These are phyloP conservation scores for Aspergillus baeticus DNA, from an alignment of 495 filamentous ascomycete species.

Conservation along the genomic window DNA sequence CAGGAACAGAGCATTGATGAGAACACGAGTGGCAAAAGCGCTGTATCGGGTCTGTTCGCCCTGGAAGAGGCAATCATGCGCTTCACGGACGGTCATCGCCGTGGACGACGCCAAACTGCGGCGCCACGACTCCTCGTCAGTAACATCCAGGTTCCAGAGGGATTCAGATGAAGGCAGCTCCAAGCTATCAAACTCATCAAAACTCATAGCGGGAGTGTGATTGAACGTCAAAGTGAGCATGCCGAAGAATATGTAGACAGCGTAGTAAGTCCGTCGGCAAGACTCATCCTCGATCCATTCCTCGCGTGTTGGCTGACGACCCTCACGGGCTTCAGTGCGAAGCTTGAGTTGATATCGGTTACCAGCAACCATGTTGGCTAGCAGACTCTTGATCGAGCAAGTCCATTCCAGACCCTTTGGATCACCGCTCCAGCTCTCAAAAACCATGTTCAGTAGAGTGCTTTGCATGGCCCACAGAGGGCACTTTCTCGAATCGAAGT, in stretches of 20 bases:
- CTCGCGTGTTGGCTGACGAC: constrained; percentile 69
- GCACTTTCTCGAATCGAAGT: constrained; percentile 98
- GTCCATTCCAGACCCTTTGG: constrained; percentile 98
- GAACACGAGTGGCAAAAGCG: constrained; percentile 93
- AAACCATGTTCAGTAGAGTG: constrained; percentile 95
- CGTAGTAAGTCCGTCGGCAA: constrained; percentile 94
- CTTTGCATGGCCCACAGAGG: constrained; percentile 98
- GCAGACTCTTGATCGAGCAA: constrained; percentile 94
- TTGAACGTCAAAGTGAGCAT: constrained; percentile 95
- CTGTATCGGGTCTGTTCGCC: constrained; percentile 91
- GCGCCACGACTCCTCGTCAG: constrained; percentile 80
- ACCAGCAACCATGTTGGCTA: constrained; percentile 97
- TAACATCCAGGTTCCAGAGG: constrained; percentile 83
- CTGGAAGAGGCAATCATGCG: constrained; percentile 92
- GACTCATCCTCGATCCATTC: constrained; percentile 98
- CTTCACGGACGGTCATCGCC: constrained; percentile 82
- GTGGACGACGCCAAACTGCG: constrained; percentile 70
- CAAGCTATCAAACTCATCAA: constrained; percentile 94
- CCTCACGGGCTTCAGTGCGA: constrained; percentile 83
- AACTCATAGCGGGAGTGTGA: constrained; percentile 94
- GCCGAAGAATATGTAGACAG: constrained; percentile 99
- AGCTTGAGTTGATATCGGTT: constrained; percentile 95
- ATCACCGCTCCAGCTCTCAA: constrained; percentile 99
- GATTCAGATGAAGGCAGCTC: constrained; percentile 92
- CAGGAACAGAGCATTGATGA: constrained; percentile 98